These are phyloP conservation scores for Coelastrella sp. DNA, from an alignment of 139 green algal species.

Conservation along the genomic window DNA sequence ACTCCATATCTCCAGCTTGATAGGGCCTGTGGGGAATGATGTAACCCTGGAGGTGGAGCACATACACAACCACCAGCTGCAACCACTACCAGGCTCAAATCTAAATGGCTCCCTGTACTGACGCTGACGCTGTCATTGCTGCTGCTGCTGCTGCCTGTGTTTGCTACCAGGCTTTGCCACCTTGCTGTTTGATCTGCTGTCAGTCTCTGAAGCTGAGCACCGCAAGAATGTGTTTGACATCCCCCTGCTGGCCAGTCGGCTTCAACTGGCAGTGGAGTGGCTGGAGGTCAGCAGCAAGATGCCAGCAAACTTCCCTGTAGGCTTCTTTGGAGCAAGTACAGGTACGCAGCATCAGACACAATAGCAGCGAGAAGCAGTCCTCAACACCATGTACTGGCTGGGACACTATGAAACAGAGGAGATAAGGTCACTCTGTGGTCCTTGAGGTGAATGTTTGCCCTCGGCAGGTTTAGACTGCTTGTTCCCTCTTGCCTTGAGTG, in stretches of 20 bases:
- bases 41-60: too few species aligned
- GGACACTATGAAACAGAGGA: too few species aligned
- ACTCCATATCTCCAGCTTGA: too few species aligned
- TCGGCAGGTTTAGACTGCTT: too few species aligned
- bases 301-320: constrained; percentile 24
- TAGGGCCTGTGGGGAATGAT: too few species aligned
- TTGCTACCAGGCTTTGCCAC: constrained; percentile 13
- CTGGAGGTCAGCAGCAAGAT: neutral
- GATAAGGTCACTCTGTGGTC: too few species aligned
- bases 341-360: neutral
- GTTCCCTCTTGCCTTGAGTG: too few species aligned
- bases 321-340: constrained; percentile 44
- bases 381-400: neutral
- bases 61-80: too few species aligned
- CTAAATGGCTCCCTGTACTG: too few species aligned
- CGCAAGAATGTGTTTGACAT: constrained; percentile 92
- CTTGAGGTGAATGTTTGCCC: too few species aligned
- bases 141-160: neutral
- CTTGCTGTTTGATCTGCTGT: constrained; percentile 47
- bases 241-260: constrained; percentile 68
- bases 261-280: constrained; percentile 28
- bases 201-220: constrained; percentile 74
- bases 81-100: too few species aligned
- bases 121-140: constrained; percentile 22
- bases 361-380: neutral